Evolutionary conservation across 345 rosid species (phyloP).

Genomic region (Kernera saxatilis): DNA sequence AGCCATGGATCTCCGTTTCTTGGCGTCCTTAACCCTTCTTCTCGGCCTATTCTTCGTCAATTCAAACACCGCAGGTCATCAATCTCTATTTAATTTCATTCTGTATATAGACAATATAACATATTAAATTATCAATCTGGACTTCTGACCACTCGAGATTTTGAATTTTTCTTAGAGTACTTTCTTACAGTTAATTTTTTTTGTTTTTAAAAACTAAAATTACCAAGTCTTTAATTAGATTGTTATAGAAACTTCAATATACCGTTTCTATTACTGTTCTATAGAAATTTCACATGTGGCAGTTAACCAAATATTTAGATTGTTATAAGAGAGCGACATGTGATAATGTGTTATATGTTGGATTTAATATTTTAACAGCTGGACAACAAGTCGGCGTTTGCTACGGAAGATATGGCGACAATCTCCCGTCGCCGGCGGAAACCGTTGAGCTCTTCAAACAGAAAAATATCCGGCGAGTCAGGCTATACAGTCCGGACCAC

Average conservation of each 20-base stretch:
- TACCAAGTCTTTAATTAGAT: too few relatives aligned
- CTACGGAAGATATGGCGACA: slow-evolving; percentile 23
- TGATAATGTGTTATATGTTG: background rate
- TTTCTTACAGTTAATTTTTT: too few relatives aligned
- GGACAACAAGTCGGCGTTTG: slow-evolving; percentile 39
- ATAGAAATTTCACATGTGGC: too few relatives aligned
- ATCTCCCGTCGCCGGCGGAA: slow-evolving; percentile 24
- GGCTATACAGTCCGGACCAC: slow-evolving; percentile 32
- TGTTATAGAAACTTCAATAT: background rate
- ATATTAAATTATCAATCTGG: too few relatives aligned
- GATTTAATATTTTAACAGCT: slow-evolving; percentile 2
- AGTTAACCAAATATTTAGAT: too few relatives aligned
- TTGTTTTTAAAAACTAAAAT: too few relatives aligned
- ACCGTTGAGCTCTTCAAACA: slow-evolving; percentile 20
- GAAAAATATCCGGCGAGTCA: slow-evolving; percentile 17
- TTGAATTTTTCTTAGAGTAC: too few relatives aligned
- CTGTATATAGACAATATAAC: background rate
- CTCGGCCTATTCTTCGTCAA: background rate
- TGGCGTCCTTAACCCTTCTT: slow-evolving; percentile 3
- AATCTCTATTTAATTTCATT: background rate
- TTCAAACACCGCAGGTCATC: background rate
- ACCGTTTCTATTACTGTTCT: too few relatives aligned
- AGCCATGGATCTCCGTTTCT: slow-evolving; percentile 2
- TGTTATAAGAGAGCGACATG: too few relatives aligned
- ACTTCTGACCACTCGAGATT: too few relatives aligned